These are phyloP conservation scores for Thelonectria blattea DNA, from an alignment of 2,329 filamentous ascomycete species.

Conservation along the genomic window DNA sequence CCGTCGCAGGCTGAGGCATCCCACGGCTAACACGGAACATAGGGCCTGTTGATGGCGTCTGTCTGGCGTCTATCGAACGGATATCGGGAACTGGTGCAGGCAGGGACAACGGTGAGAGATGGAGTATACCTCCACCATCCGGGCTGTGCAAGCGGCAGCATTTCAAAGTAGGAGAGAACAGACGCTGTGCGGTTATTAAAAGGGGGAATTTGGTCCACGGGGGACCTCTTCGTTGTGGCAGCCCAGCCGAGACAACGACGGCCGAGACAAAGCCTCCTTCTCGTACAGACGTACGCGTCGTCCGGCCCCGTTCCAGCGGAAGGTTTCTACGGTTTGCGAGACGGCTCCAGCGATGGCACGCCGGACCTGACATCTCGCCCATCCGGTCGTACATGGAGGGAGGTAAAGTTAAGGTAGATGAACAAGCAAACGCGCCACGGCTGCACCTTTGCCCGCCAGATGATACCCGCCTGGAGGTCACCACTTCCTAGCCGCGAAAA, in stretches of 20 bases:
- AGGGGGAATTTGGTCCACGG: background rate
- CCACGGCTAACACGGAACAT: conserved; percentile 23
- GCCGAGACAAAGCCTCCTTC: background rate
- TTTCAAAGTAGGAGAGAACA: conserved; percentile 1
- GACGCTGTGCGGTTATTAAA: conserved; percentile 1
- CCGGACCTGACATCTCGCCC: background rate
- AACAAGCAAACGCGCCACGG: conserved; percentile 9
- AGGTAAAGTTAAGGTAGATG: conserved; percentile 21
- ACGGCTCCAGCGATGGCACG: too few species aligned
- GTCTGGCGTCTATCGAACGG: conserved; percentile 10
- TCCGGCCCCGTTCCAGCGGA: background rate
- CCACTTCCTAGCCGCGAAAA: conserved; percentile 10
- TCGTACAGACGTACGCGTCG: background rate
- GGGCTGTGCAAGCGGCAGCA: conserved; percentile 16
- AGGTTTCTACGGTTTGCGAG: background rate
- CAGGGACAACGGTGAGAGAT: conserved; percentile 19
- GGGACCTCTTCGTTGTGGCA: background rate
- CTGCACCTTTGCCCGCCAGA: background rate
- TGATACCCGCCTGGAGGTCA: background rate
- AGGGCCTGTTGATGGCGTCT: conserved; percentile 11
- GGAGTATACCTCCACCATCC: conserved; percentile 16
- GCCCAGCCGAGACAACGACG: background rate
- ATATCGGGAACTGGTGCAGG: background rate
- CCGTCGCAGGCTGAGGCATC: conserved; percentile 11
- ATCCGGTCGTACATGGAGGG: background rate